A percentile compares a stretch with the other conserved stretches of the same genome.
phyloP scores from a whole-genome alignment of 441 rosid species.

The Pelargonium australe region DNA sequence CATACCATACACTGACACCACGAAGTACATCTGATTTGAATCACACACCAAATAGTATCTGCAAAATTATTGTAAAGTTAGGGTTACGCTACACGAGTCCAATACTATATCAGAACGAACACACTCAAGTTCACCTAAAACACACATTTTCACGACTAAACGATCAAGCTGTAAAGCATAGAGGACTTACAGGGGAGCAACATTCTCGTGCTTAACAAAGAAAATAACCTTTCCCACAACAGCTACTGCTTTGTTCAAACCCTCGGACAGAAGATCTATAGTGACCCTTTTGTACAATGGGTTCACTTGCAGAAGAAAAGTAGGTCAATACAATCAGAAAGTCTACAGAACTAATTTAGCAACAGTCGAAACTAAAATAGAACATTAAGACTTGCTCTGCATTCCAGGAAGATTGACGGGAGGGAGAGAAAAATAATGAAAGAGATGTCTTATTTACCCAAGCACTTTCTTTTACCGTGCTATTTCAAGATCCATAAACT shows the following conservation, averaged over 20 bases:
- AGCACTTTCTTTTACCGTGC: neutral
- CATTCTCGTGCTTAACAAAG: conserved; percentile 52
- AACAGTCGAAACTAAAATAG: neutral
- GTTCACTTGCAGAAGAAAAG: conserved; percentile 30
- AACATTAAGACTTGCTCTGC: neutral
- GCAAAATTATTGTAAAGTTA: conserved; percentile 21
- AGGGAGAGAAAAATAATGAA: neutral
- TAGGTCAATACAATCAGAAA: conserved; percentile 13
- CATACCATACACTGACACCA: conserved; percentile 53
- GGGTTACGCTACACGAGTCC: neutral
- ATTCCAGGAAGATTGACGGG: neutral
- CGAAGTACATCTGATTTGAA: conserved; percentile 48
- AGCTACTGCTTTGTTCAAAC: conserved; percentile 57
- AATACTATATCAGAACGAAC: neutral
- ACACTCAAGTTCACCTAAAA: neutral
- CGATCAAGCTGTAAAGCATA: conserved; percentile 8
- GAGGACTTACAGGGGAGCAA: conserved; percentile 57
- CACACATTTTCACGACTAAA: conserved; percentile 1
- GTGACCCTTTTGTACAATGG: conserved; percentile 37
- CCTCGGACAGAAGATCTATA: conserved; percentile 44
- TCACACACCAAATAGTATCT: conserved; percentile 63
- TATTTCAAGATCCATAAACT: neutral
- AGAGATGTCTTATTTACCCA: neutral
- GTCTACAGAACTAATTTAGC: neutral
- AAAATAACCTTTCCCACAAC: conserved; percentile 52